Evolutionary conservation across 176 grass and related monocot species (phyloP).

Genomic region (Chloris gayana): DNA sequence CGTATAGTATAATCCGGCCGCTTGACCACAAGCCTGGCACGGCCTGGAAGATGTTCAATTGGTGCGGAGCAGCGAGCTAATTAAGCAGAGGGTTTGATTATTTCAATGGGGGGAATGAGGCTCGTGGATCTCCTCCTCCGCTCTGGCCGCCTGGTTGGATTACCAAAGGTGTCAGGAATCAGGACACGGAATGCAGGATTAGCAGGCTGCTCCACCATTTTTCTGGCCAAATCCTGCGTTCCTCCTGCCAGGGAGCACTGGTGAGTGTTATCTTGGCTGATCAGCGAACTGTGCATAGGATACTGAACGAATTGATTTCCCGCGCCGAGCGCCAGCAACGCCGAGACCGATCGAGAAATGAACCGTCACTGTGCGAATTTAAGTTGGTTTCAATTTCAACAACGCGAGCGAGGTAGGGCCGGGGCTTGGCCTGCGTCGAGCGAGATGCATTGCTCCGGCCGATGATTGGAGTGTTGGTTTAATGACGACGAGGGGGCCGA

Average conservation of each 20-base stretch:
- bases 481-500: too few relatives aligned
- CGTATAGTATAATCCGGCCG: slow-evolving; percentile 28
- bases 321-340: slow-evolving; percentile 1
- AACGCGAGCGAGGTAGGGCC: background rate
- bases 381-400: background rate
- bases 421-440: background rate
- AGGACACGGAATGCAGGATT: background rate
- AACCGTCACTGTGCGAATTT: background rate
- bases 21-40: slow-evolving; percentile 41
- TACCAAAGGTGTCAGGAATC: background rate
- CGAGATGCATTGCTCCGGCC: slow-evolving; percentile 7
- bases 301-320: background rate
- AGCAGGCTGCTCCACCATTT: background rate
- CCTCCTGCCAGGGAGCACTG: background rate
- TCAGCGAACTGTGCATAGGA: background rate
- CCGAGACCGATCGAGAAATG: background rate
- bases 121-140: background rate
- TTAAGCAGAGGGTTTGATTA: background rate
- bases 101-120: background rate
- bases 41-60: background rate
- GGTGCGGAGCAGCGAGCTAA: slow-evolving; percentile 10
- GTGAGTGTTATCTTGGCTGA: background rate
- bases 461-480: background rate
- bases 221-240: background rate
- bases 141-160: background rate